Base-by-base conservation (phyloP, 345 rosid species). In the Dimocarpus longan region DNA sequence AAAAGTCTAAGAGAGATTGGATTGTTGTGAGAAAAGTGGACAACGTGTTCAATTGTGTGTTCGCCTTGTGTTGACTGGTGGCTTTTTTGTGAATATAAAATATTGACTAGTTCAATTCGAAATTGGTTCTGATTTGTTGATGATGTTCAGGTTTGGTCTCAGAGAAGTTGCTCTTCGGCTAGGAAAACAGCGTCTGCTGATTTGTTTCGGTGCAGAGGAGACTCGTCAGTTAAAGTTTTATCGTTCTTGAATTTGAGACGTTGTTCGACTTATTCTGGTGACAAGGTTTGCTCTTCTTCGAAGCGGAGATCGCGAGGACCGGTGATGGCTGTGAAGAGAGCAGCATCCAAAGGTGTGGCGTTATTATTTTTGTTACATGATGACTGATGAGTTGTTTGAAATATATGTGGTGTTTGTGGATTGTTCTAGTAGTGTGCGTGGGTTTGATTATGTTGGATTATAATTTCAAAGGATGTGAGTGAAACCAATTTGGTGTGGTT, bases 321-420 rank as follows among this genome's bases (percentile, higher is more conserved):
- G 22, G 93, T 92, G 24, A 90, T 93, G 98, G 93, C 97, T n/a
- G 97, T 96, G 11, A 95, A 93, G 83, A 95, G 89, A 82, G 86
- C 90, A 82, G 86, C 90, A 39, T 73, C 95, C 42, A 85, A 85
- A 88, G 98, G 99, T 93, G 68, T 70, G 75, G 75, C 71, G 64
- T 74, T 56, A 22, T 42, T 60, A 43, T n/a, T 26, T 1, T 32
- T 32, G 37, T 32, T 32, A 32, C 4, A 2, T 32, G 37, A 32
- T 2, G 37, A 32, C 2, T 32, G 28, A 0, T 44, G 8, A 44
- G 50, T 44, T 44, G 52, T 46, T 46, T 46, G 52, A 46, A 46
- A 7, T 11, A 46, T 46, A 18, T 78, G 7, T 57, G 43, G 64
- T 65, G 66, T 32, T 70, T 74, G 48, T 66, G 48, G 22, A 26